These are phyloP conservation scores for Polygonum aviculare DNA, from an alignment of 148 eudicot species.

Conservation along the genomic window DNA sequence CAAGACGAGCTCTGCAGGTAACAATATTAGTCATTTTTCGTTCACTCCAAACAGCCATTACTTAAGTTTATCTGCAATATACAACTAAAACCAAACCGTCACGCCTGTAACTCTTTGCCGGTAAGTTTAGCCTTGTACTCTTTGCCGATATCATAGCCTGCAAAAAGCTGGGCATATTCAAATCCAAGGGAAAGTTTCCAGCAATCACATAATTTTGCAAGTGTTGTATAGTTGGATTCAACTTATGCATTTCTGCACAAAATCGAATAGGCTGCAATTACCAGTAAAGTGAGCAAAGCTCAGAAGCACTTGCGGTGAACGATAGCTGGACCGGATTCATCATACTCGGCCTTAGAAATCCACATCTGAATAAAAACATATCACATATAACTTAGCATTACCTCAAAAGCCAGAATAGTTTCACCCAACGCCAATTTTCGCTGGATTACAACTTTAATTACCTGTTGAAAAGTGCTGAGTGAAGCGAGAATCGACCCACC, in stretches of 20 bases:
- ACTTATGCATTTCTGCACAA: background rate
- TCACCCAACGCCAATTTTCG: background rate
- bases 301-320: conserved; percentile 13
- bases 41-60: background rate
- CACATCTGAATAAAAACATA: conserved; percentile 7
- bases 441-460: background rate
- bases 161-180: background rate
- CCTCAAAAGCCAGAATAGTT: background rate
- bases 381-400: background rate
- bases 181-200: background rate
- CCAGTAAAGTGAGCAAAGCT: conserved; percentile 1
- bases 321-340: conserved; percentile 10
- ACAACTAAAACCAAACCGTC: background rate
- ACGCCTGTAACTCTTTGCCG: background rate
- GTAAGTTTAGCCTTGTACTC: background rate
- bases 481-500: conserved; percentile 12
- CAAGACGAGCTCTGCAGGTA: background rate
- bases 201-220: too few relatives aligned
- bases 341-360: conserved; percentile 6
- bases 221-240: too few relatives aligned
- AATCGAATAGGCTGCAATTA: background rate
- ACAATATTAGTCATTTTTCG: background rate
- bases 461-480: conserved; percentile 13
- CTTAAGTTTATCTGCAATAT: background rate
- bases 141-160: background rate